Percentiles rank a stretch among this genome's conserved stretches.
Evolutionary conservation across 192 early-diverging fungal genomes (phyloP).

Genomic region (Linnemannia zychae): DNA sequence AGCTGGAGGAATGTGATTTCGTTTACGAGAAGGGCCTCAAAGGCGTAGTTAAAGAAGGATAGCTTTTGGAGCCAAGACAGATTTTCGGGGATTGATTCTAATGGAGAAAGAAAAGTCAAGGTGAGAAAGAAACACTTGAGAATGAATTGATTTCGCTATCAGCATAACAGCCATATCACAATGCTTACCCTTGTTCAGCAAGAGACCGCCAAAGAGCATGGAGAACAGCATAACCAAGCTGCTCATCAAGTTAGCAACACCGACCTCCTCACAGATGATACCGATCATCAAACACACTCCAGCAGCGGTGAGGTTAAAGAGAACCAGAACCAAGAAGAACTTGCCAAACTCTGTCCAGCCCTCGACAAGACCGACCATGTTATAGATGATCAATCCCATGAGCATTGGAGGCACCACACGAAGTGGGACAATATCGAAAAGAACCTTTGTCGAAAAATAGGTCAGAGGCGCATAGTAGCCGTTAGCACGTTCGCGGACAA

Average conservation of each 20-base stretch:
- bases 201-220: constrained; percentile 91
- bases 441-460: constrained; percentile 72
- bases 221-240: constrained; percentile 88
- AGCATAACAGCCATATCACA: neutral
- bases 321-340: constrained; percentile 80
- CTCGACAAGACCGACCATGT: constrained; percentile 83
- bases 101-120: constrained; percentile 50
- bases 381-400: constrained; percentile 82
- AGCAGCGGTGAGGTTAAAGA: constrained; percentile 88
- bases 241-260: constrained; percentile 79
- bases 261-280: constrained; percentile 73
- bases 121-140: neutral
- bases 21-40: constrained; percentile 92
- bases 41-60: constrained; percentile 89
- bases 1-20: constrained; percentile 83
- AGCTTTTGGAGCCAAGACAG: constrained; percentile 74
- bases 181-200: constrained; percentile 83
- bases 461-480: constrained; percentile 76
- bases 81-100: constrained; percentile 65
- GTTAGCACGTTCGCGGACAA: constrained; percentile 79
- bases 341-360: constrained; percentile 69
- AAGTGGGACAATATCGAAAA: constrained; percentile 83
- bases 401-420: constrained; percentile 84
- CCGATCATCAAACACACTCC: constrained; percentile 83
- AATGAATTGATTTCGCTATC: neutral